Evolutionary conservation across 257 asterid genomes (phyloP).

Genomic region (Ehretia macrophylla): DNA sequence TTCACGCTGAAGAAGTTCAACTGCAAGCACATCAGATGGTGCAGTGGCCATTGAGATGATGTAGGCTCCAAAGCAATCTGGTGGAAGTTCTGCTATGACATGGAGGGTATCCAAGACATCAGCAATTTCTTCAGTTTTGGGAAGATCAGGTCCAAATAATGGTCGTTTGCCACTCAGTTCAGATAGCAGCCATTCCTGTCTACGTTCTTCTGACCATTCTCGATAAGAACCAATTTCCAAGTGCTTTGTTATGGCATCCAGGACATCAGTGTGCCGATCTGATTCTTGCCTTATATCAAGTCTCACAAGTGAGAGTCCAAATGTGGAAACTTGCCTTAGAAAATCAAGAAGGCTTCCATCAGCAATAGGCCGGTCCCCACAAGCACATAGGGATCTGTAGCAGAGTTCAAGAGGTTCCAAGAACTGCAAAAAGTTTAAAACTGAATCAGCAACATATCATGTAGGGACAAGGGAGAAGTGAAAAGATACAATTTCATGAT

Average conservation of each 20-base stretch:
- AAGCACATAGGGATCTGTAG: conserved; percentile 47
- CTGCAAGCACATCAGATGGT: conserved; percentile 49
- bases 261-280: conserved; percentile 49
- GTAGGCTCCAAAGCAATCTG: conserved; percentile 48
- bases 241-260: conserved; percentile 43
- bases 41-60: conserved; percentile 51
- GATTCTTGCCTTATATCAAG: conserved; percentile 53
- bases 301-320: conserved; percentile 48
- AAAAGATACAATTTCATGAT: not conserved
- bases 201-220: conserved; percentile 43
- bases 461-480: not conserved
- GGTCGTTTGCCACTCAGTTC: conserved; percentile 53
- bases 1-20: conserved; percentile 52
- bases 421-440: conserved; percentile 25
- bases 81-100: conserved; percentile 46
- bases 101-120: conserved; percentile 49
- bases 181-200: conserved; percentile 50
- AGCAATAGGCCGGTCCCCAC: conserved; percentile 46
- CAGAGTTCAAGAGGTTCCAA: conserved; percentile 52
- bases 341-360: conserved; percentile 52
- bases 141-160: conserved; percentile 45
- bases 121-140: conserved; percentile 43
- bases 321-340: conserved; percentile 49
- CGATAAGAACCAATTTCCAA: conserved; percentile 45
- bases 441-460: not conserved